Base-by-base conservation (phyloP, 257 asterid genomes). In the Pogostemon cablin region DNA sequence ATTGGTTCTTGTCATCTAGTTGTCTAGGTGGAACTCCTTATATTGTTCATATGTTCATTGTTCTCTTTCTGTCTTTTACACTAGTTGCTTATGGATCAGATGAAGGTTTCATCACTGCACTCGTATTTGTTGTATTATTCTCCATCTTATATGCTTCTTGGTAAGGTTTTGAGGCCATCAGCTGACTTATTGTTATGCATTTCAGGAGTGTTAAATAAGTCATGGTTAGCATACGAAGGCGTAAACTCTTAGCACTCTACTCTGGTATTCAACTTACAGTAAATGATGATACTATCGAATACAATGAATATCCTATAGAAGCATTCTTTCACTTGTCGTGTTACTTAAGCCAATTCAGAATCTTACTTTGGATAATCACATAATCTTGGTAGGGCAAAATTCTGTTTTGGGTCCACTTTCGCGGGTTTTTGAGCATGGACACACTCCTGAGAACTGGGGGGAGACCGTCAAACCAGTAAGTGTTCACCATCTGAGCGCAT, bases 141-240 rank as follows among this genome's bases (percentile, higher is more conserved):
- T 12, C 32, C n/a, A 11, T 12, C 9, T 35, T 42, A 34, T n/a
- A 3, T 55, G 35, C 62, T 39, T 9, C 56, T 43, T 65, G 50
- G 3, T 59, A 7, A 58, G 10, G 48, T 52, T 9, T 9, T 5
- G 47, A 60, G 65, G 58, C 39, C 25, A 52, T 71, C 61, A n/a
- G 37, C 64, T 71, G 4, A 60, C 60, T 71, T 42, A 20, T 59
- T 9, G 10, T 57, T 68, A 15, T 69, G 54, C 68, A 9, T 65
- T 17, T 55, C 62, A 76, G 85, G 86, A 67, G 35, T 67, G 67
- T n/a, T 50, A 10, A 37, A 54, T 72, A 65, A 72, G 71, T 63
- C 68, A 87, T 87, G 93, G 93, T 78, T 73, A 78, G 82, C 79
- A 73, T 78, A 40, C 68, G 82, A 15, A 78, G 82, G 65, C 90